Percentiles rank a stretch among this genome's conserved stretches.
These are phyloP conservation scores for Clarireedia paspali DNA, from an alignment of 2,329 filamentous ascomycete genomes.

Conservation along the genomic window DNA sequence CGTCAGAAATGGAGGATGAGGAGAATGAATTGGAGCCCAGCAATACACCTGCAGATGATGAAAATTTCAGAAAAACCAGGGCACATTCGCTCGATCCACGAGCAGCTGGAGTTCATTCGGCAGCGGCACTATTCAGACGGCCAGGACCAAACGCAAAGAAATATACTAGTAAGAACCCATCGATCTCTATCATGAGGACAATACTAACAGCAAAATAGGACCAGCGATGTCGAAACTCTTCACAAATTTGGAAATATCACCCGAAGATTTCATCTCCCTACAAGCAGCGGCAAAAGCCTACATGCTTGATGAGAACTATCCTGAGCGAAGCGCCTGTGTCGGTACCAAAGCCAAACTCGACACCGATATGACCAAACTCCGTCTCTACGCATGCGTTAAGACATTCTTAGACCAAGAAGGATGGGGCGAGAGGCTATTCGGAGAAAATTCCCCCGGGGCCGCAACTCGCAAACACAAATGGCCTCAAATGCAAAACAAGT, in stretches of 20 bases:
- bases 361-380: constrained; percentile 25
- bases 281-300: constrained; percentile 28
- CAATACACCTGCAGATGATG: neutral
- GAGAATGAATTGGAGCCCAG: neutral
- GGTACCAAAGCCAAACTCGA: constrained; percentile 20
- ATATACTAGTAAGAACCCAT: constrained; percentile 22
- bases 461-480: constrained; percentile 22
- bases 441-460: constrained; percentile 12
- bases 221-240: constrained; percentile 27
- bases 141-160: constrained; percentile 25
- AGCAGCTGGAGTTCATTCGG: constrained; percentile 24
- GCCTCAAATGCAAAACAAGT: constrained; percentile 26
- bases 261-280: constrained; percentile 25
- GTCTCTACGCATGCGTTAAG: constrained; percentile 23
- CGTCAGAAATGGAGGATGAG: constrained; percentile 15
- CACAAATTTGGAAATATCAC: constrained; percentile 22
- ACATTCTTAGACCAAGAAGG: constrained; percentile 25
- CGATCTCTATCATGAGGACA: neutral
- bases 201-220: constrained; percentile 15
- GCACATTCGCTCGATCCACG: constrained; percentile 18
- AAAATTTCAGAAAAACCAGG: neutral
- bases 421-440: constrained; percentile 26
- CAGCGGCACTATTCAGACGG: constrained; percentile 24
- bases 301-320: constrained; percentile 27
- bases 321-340: constrained; percentile 25